Base-by-base conservation (phyloP, 75 land plant species). In the Picea glauca region DNA sequence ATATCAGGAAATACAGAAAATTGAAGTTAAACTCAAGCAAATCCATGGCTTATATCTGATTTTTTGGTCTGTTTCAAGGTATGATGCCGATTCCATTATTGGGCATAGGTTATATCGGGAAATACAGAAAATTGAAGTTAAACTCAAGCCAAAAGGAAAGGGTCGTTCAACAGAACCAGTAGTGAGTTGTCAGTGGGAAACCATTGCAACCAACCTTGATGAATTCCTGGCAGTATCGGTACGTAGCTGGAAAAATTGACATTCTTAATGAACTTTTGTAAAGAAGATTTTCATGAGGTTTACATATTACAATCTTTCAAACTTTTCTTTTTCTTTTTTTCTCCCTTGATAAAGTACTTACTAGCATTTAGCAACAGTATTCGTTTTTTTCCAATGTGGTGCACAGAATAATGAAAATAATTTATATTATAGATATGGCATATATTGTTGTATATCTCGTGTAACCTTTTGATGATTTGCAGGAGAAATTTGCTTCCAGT, bases 31-130 rank as follows among this genome's bases (percentile, higher is more conserved):
- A 76, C 43, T 40, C 21, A 92, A 84, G 76, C 43, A 66, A 26
- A 89, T n/a, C n/a, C n/a, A n/a, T 38, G 40, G 40, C 40, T 38
- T 38, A 17, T 66, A 56, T 68, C 13, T 68, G 60, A 8, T 74
- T 66, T 74, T 15, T 58, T 57, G 26, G 5, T 72, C 14, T 83
- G 3, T 62, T 31, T 60, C 20, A 68, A 94, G 98, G 98, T 91
- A 84, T 80, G 93, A 92, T 77, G 90, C 88, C 56, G 90, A 88
- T 86, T 76, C 82, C 77, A 60, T 84, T 58, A 77, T 85, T 79
- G 99, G 99, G 30, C 84, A 94, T 78, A 87, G 99, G 76, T 77
- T 97, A 57, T 97, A 95, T 83, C 87, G 81, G 74, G 98, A 93
- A 83, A 74, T 82, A 46, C 70, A 43, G 21, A 79, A 76, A 31